phyloP scores from a whole-genome alignment of 495 filamentous ascomycete genomes.

The Neurospora sp. region DNA sequence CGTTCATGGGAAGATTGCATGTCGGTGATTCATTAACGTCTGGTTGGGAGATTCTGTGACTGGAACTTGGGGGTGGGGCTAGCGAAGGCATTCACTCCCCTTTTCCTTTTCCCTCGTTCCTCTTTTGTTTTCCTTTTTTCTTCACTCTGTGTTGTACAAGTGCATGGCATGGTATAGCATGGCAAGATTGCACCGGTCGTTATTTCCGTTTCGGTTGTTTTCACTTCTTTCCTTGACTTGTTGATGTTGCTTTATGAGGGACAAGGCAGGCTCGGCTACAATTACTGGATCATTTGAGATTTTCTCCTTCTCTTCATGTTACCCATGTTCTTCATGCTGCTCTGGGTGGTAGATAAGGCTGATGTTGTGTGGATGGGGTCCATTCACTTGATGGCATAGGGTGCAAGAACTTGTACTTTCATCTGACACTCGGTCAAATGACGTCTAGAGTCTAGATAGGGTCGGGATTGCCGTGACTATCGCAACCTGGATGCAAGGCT shows the following conservation, averaged over 20 bases:
- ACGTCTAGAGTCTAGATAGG: not conserved
- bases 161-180: slow-evolving; percentile 1
- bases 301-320: not conserved
- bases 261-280: not conserved
- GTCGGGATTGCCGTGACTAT: not conserved
- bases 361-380: not conserved
- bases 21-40: not conserved
- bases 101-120: not conserved
- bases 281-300: not conserved
- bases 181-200: not conserved
- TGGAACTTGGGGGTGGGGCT: not conserved
- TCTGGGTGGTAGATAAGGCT: not conserved
- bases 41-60: not conserved
- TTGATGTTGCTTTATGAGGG: not conserved
- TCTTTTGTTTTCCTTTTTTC: slow-evolving; percentile 1
- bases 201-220: not conserved
- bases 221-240: not conserved
- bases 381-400: not conserved
- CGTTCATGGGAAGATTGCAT: not conserved
- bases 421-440: not conserved
- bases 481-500: not conserved
- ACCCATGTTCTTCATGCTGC: not conserved
- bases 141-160: not conserved
- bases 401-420: not conserved
- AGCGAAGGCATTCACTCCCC: not conserved